Conservation (phyloP, 768 basidiomycete genomes). For the Kwoniella shandongensis region DNA sequence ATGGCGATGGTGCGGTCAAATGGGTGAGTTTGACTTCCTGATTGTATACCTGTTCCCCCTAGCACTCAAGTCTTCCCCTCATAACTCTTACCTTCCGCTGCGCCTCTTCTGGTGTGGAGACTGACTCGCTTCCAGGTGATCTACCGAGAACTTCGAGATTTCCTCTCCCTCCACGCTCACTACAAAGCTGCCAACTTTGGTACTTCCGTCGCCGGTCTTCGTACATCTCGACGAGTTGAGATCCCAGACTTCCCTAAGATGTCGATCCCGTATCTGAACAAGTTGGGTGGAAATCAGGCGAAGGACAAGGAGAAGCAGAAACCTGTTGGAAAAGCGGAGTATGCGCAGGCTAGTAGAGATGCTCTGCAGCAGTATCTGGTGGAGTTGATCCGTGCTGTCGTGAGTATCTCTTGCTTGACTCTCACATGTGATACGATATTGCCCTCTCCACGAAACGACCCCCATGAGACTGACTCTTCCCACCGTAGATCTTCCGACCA, state of each 20-base stretch:
- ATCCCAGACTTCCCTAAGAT: slow-evolving; percentile 91
- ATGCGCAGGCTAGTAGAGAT: slow-evolving; percentile 69
- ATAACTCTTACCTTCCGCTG: neutral
- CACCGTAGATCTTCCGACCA: slow-evolving; percentile 85
- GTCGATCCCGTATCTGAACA: slow-evolving; percentile 79
- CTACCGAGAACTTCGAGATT: slow-evolving; percentile 81
- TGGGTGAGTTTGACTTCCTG: slow-evolving; percentile 65
- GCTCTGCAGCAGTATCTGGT: slow-evolving; percentile 85
- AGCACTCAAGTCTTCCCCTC: neutral
- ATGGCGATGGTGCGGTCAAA: slow-evolving; percentile 83
- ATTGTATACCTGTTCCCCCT: neutral
- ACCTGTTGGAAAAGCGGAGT: slow-evolving; percentile 41
- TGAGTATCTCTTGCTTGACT: slow-evolving; percentile 56
- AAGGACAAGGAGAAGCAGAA: slow-evolving; percentile 55
- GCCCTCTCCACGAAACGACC: too few species aligned
- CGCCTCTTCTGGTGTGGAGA: neutral
- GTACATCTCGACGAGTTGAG: slow-evolving; percentile 65
- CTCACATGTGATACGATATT: too few species aligned
- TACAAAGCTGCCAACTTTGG: slow-evolving; percentile 73
- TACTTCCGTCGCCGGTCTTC: slow-evolving; percentile 59
- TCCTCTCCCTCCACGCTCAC: slow-evolving; percentile 83
- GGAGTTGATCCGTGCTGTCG: slow-evolving; percentile 81
- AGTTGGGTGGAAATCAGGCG: slow-evolving; percentile 67
- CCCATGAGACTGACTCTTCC: neutral
- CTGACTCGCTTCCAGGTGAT: slow-evolving; percentile 42